Evolutionary conservation across 371 early-diverging fungal genomes (phyloP).

Genomic region (Mucor irregularis): DNA sequence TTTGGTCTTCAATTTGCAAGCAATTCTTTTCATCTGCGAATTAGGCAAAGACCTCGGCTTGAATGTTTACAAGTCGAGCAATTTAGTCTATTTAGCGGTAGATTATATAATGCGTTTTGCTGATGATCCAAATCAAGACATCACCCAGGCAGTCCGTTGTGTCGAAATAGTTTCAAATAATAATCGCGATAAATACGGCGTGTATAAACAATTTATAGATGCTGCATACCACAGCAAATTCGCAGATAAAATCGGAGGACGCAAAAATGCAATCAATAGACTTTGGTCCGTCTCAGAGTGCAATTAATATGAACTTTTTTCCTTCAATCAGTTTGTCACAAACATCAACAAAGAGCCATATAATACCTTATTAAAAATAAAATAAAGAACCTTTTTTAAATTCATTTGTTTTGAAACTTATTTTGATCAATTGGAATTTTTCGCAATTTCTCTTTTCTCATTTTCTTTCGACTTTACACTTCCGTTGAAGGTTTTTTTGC

Average conservation of each 20-base stretch:
- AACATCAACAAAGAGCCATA: too few species aligned
- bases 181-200: conserved; percentile 12
- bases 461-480: too few species aligned
- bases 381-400: too few species aligned
- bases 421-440: too few species aligned
- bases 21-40: conserved; percentile 28
- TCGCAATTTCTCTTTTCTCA: too few species aligned
- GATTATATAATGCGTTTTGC: conserved; percentile 19
- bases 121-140: conserved; percentile 21
- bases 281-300: conserved; percentile 22
- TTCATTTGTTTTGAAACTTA: too few species aligned
- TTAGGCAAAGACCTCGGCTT: conserved; percentile 18
- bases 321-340: too few species aligned
- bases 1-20: conserved; percentile 43
- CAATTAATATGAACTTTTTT: background rate
- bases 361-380: too few species aligned
- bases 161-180: conserved; percentile 22
- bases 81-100: conserved; percentile 20
- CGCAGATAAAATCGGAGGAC: conserved; percentile 28
- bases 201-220: conserved; percentile 17
- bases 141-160: conserved; percentile 32
- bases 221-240: conserved; percentile 18
- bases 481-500: background rate
- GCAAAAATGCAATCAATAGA: conserved; percentile 27
- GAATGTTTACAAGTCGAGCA: conserved; percentile 6